Evolutionary conservation across 345 rosid species (phyloP).

Genomic region (Hibiscus trionum): DNA sequence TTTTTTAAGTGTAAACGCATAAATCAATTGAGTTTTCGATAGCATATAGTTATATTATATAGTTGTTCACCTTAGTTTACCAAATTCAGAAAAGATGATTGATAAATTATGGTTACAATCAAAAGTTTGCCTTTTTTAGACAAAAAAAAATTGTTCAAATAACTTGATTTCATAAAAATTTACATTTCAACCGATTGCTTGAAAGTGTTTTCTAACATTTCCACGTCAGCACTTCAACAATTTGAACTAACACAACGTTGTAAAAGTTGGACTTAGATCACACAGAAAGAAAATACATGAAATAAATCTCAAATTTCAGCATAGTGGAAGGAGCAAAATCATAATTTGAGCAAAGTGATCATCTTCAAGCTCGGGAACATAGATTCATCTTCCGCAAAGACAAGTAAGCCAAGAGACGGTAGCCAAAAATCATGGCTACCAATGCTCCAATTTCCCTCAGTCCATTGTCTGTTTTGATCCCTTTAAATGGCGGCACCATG

Average conservation of each 20-base stretch:
- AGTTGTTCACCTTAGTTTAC: too few relatives aligned
- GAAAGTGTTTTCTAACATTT: background rate
- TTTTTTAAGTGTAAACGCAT: background rate
- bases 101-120: too few relatives aligned
- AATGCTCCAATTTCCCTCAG: background rate
- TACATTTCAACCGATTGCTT: background rate
- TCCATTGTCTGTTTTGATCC: slow-evolving; percentile 9
- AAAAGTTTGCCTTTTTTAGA: too few relatives aligned
- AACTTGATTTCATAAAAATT: background rate
- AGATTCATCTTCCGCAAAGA: slow-evolving; percentile 71
- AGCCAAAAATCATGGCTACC: slow-evolving; percentile 2
- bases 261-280: background rate
- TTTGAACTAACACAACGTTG: background rate
- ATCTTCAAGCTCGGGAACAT: slow-evolving; percentile 17
- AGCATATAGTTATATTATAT: background rate
- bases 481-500: slow-evolving; percentile 22
- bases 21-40: background rate
- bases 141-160: background rate
- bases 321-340: background rate
- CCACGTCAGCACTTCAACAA: background rate
- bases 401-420: slow-evolving; percentile 72
- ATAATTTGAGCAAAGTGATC: background rate
- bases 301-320: background rate
- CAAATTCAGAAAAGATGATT: too few relatives aligned
- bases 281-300: background rate